Evolutionary conservation across 208 protist genomes (phyloP).

Genomic region (Trypanosoma mega): DNA sequence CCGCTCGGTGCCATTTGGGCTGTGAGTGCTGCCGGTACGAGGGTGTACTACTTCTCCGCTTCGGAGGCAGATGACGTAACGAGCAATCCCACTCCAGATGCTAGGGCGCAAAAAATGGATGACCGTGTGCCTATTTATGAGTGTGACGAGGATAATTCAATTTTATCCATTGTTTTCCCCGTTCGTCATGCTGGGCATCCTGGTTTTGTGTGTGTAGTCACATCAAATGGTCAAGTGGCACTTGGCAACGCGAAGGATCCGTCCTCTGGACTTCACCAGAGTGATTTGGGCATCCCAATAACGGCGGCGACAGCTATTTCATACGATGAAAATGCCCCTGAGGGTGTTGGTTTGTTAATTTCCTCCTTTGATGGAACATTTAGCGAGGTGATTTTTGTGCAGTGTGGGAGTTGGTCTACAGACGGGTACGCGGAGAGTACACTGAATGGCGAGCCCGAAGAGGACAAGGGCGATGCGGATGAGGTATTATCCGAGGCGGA

Average conservation of each 20-base stretch:
- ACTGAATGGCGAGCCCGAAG: conserved; percentile 1
- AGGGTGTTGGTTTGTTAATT: conserved; percentile 17
- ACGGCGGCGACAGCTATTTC: conserved; percentile 14
- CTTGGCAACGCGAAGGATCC: conserved; percentile 1
- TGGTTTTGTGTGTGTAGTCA: conserved; percentile 26
- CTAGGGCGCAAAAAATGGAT: neutral
- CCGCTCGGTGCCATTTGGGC: conserved; percentile 23
- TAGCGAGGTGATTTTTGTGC: conserved; percentile 27
- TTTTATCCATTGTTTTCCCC: conserved; percentile 25
- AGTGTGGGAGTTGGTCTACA: conserved; percentile 15
- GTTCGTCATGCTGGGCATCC: neutral
- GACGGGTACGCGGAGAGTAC: conserved; percentile 3
- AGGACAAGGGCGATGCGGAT: neutral
- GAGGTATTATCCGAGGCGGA: neutral
- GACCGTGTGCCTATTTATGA: conserved; percentile 17
- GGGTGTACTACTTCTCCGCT: conserved; percentile 20
- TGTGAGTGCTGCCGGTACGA: conserved; percentile 7
- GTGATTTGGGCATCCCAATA: conserved; percentile 7
- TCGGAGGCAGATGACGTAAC: neutral
- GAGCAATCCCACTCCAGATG: neutral
- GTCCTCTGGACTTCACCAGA: neutral
- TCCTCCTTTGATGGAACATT: conserved; percentile 29
- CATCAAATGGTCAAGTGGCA: conserved; percentile 10
- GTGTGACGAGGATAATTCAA: conserved; percentile 10
- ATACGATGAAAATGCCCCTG: neutral